A percentile compares a stretch with the other conserved stretches of the same genome.
Conservation (phyloP, 805 yeast genomes). For the Cephaloascus albidus region DNA sequence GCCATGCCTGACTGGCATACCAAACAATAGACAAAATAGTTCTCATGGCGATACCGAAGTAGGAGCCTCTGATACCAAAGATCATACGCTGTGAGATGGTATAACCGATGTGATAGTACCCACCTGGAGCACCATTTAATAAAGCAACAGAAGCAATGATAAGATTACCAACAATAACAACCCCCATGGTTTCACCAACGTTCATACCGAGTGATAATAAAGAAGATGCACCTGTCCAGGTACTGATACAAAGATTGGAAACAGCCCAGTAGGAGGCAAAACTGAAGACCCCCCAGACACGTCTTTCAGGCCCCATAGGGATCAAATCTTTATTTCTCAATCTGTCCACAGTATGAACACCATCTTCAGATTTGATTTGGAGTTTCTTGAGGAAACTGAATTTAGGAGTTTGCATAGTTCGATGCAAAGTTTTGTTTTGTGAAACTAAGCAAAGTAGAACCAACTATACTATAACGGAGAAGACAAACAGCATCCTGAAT, state of each 20-base stretch:
- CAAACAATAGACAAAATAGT: conserved; percentile 35
- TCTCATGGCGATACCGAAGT: conserved; percentile 31
- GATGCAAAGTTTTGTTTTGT: no score
- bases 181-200: conserved; percentile 35
- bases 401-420: no score
- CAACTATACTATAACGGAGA: no score
- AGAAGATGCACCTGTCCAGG: conserved; percentile 34
- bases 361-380: conserved; percentile 8
- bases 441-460: no score
- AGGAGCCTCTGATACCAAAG: conserved; percentile 38
- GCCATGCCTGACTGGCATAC: conserved; percentile 35
- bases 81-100: conserved; percentile 32
- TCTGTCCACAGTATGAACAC: conserved; percentile 7
- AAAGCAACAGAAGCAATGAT: conserved; percentile 34
- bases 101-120: conserved; percentile 40
- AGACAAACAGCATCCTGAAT: no score
- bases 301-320: conserved; percentile 32
- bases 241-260: conserved; percentile 23
- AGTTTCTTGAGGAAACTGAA: neutral
- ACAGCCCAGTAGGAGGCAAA: conserved; percentile 34
- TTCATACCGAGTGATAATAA: conserved; percentile 33
- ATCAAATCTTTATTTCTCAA: conserved; percentile 29
- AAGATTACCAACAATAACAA: conserved; percentile 35
- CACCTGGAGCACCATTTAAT: conserved; percentile 38
- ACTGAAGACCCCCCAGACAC: conserved; percentile 36